Conservation (phyloP, 2,329 filamentous ascomycete species). For the Bisporella sp. region DNA sequence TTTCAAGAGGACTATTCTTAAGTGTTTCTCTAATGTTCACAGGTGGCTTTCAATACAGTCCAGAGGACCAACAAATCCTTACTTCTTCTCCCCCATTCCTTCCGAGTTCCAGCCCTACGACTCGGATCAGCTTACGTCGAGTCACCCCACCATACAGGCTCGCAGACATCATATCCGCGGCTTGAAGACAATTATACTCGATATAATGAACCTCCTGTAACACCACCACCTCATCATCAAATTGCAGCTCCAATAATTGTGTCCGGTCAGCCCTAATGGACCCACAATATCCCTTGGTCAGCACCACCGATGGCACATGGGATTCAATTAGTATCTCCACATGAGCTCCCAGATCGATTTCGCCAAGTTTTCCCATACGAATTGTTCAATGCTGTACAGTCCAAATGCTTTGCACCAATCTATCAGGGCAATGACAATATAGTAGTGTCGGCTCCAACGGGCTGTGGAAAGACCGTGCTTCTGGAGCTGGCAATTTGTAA, state of each 20-base stretch:
- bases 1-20: too few species aligned
- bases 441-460: slow-evolving; percentile 74
- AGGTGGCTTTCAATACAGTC: slow-evolving; percentile 18
- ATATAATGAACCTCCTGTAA: slow-evolving; percentile 3
- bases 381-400: slow-evolving; percentile 77
- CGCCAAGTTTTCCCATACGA: slow-evolving; percentile 65
- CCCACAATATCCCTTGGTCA: slow-evolving; percentile 15
- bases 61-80: slow-evolving; percentile 2
- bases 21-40: slow-evolving; percentile 8
- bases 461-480: slow-evolving; percentile 77
- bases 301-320: slow-evolving; percentile 33
- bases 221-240: slow-evolving; percentile 9
- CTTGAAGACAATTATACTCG: background rate
- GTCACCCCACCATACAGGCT: slow-evolving; percentile 7
- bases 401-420: slow-evolving; percentile 63
- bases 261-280: background rate
- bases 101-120: slow-evolving; percentile 22
- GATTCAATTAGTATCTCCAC: slow-evolving; percentile 50
- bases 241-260: background rate
- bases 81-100: slow-evolving; percentile 16
- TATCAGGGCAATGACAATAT: slow-evolving; percentile 68
- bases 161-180: background rate
- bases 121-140: slow-evolving; percentile 20
- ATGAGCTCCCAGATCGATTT: slow-evolving; percentile 61
- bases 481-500: slow-evolving; percentile 78